A percentile compares a stretch with the other conserved stretches of the same genome.
These are phyloP conservation scores for Eurotiales sp. DNA, from an alignment of 2,329 filamentous ascomycete species.

Conservation along the genomic window DNA sequence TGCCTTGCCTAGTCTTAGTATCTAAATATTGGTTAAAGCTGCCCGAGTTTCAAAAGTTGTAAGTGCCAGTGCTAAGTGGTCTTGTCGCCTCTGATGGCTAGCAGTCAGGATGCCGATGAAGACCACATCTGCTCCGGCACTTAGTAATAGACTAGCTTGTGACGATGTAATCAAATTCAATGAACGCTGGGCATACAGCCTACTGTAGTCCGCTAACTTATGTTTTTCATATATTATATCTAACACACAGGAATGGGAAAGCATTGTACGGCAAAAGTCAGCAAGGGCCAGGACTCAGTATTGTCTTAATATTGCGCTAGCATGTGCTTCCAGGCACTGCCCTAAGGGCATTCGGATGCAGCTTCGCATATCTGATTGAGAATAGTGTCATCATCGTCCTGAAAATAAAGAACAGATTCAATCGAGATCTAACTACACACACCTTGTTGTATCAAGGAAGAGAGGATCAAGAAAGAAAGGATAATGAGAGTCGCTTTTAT, in stretches of 20 bases:
- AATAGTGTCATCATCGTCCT: constrained; percentile 6
- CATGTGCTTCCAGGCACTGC: constrained; percentile 10
- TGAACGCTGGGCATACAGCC: neutral
- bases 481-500: neutral
- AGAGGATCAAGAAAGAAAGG: too few species aligned
- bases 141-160: neutral
- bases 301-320: neutral
- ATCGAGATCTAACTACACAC: neutral
- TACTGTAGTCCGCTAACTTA: constrained; percentile 4
- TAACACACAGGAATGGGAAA: constrained; percentile 2
- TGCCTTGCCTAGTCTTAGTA: neutral
- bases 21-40: neutral
- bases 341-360: constrained; percentile 6
- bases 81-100: too few species aligned
- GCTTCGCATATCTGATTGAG: constrained; percentile 4
- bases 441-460: neutral
- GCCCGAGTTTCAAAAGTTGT: too few species aligned
- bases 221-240: neutral
- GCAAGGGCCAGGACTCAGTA: constrained; percentile 1
- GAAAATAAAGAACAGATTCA: constrained; percentile 6
- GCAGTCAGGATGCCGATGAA: neutral
- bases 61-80: too few species aligned
- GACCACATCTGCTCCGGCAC: neutral
- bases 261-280: too few species aligned
- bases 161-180: constrained; percentile 1